Conservation (phyloP, 2,329 filamentous ascomycete genomes). For the Apiospora malaysiana region DNA sequence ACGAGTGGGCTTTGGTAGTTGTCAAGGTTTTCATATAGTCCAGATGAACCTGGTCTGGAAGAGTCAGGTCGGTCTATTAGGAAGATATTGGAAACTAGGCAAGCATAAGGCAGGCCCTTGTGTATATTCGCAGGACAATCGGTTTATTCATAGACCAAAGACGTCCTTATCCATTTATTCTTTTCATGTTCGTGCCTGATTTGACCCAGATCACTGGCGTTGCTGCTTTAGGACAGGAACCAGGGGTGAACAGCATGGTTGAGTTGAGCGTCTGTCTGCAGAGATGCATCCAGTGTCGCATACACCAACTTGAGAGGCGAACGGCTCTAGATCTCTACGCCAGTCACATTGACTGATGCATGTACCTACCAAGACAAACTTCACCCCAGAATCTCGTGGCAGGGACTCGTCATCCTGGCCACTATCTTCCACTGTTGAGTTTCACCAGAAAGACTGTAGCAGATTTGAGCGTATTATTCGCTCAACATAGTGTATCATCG, state of each 20-base stretch:
- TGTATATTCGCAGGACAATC: not conserved
- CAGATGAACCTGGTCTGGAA: not conserved
- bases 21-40: not conserved
- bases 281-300: not conserved
- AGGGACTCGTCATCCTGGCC: not conserved
- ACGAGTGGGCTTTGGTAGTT: not conserved
- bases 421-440: not conserved
- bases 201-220: not conserved
- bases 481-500: slow-evolving; percentile 2
- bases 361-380: not conserved
- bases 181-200: not conserved
- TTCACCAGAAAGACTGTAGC: not conserved
- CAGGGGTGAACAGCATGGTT: not conserved
- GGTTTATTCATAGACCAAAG: not conserved
- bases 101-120: not conserved
- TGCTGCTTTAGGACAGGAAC: not conserved
- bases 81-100: not conserved
- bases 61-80: not conserved
- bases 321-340: not conserved
- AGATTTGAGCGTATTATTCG: not conserved
- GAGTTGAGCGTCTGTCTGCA: not conserved
- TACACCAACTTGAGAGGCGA: not conserved
- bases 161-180: not conserved
- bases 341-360: not conserved
- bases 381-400: not conserved